Evolutionary conservation across 768 basidiomycete species (phyloP).

Genomic region (Pulveroboletus sp.): DNA sequence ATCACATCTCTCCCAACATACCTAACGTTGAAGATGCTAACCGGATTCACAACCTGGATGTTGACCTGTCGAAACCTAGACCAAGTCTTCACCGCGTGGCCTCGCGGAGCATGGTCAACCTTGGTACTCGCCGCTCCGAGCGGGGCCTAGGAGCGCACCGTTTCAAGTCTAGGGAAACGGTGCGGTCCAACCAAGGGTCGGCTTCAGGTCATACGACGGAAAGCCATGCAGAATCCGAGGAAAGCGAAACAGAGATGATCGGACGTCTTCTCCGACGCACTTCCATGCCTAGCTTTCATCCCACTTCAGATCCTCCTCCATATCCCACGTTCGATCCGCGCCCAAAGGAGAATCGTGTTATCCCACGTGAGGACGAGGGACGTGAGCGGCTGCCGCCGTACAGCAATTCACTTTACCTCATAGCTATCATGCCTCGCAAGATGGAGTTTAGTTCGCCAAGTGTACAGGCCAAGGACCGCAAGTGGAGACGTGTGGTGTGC

Average conservation of each 20-base stretch:
- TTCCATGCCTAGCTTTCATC: slow-evolving; percentile 68
- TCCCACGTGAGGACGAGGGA: slow-evolving; percentile 78
- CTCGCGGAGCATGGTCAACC: slow-evolving; percentile 63
- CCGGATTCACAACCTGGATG: slow-evolving; percentile 1
- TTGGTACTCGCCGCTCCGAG: slow-evolving; percentile 36
- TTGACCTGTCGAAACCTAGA: slow-evolving; percentile 17
- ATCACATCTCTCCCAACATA: slow-evolving; percentile 19
- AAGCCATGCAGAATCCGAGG: slow-evolving; percentile 14
- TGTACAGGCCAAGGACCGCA: slow-evolving; percentile 82
- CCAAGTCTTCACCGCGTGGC: slow-evolving; percentile 55
- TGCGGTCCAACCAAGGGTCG: slow-evolving; percentile 9
- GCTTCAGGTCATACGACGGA: slow-evolving; percentile 13
- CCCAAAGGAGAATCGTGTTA: slow-evolving; percentile 19
- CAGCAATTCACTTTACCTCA: slow-evolving; percentile 75
- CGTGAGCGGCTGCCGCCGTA: slow-evolving; percentile 76
- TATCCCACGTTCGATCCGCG: slow-evolving; percentile 50
- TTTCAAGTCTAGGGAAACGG: slow-evolving; percentile 17
- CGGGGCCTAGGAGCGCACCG: slow-evolving; percentile 10
- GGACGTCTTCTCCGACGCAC: slow-evolving; percentile 51
- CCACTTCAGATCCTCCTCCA: slow-evolving; percentile 59
- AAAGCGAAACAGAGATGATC: slow-evolving; percentile 26
- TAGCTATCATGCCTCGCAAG: slow-evolving; percentile 82
- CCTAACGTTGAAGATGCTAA: slow-evolving; percentile 3
- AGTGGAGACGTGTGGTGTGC: slow-evolving; percentile 86
- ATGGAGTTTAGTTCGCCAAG: slow-evolving; percentile 89